Conservation (phyloP, 805 yeast species). For the Starmerella riodocensis region DNA sequence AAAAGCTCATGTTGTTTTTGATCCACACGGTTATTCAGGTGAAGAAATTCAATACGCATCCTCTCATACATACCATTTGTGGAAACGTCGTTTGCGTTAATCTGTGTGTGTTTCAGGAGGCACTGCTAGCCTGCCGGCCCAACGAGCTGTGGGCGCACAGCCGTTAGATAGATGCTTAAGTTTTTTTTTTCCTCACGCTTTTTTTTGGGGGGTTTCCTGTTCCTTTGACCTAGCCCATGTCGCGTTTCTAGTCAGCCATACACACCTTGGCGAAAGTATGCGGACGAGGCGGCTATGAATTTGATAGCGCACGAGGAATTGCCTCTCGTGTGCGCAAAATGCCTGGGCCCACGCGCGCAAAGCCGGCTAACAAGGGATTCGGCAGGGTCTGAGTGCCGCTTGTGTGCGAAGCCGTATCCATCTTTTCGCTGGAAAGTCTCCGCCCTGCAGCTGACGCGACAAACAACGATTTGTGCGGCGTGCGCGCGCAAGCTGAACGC, state of each 20-base stretch:
- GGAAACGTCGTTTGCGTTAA: too few species aligned
- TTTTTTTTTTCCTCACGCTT: too few species aligned
- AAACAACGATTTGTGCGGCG: constrained; percentile 60
- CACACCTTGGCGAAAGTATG: too few species aligned
- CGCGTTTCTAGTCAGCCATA: too few species aligned
- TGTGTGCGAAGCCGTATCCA: constrained; percentile 76
- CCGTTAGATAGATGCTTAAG: too few species aligned
- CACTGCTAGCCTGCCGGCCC: too few species aligned
- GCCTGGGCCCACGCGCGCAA: constrained; percentile 56
- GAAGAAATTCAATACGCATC: constrained; percentile 32
- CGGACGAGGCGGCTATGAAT: too few species aligned
- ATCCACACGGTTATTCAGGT: constrained; percentile 27
- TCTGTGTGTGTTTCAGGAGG: too few species aligned
- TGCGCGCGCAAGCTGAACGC: constrained; percentile 72
- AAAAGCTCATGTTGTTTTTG: constrained; percentile 31
- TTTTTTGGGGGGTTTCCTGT: background rate
- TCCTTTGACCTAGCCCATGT: constrained; percentile 1
- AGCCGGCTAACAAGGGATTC: constrained; percentile 58
- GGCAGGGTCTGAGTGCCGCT: constrained; percentile 68
- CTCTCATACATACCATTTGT: constrained; percentile 26
- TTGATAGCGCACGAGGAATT: constrained; percentile 27
- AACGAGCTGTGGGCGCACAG: too few species aligned
- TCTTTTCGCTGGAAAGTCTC: constrained; percentile 60
- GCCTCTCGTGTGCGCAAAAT: constrained; percentile 59
- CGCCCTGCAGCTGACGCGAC: constrained; percentile 34